Base-by-base conservation (phyloP, 306 rosid species). In the Clitoria ternatea region DNA sequence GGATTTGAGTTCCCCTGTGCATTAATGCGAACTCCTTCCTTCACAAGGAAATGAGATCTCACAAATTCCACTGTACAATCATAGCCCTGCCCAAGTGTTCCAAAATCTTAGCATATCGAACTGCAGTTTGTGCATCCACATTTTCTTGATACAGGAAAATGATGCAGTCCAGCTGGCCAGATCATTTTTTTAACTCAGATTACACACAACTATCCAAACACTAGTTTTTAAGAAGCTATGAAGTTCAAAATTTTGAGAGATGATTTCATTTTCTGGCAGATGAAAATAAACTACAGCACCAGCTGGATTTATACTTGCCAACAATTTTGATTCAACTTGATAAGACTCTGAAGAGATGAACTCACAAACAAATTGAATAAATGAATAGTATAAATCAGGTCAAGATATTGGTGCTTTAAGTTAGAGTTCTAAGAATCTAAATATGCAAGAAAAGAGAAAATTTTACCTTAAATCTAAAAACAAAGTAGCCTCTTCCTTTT, bases 31-130 rank as follows among this genome's bases (percentile, higher is more conserved):
- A 85, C 52, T 71, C 97, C 99, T 78, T 95, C 96, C 84, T 67
- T 91, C 76, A 95, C 96, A 20, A 91, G 99, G 83, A 87, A 95
- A 83, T 95, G 99, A 4, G 99, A 95, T 82, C 97, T 91, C 85
- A 91, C 96, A 80, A 89, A 95, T 30, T 83, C 85, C 79, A 95
- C 92, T 0, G 91, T 69, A 55, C 90, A 89, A 74, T 87, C 29
- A 71, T 95, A 91, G 74, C 86, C 99, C 96, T 94, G 91, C 80
- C 66, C 79, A 78, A 80, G 73, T 40, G 70, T 68, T 81, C 65
- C 77, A 77, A 57, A 77, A 90, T 48, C 60, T 63, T 82, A 79
- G 64, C 64, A 76, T 60, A 61, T 60, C 63, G 66, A 44, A 56
- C 45, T 14, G 61, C 62, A 59, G 19, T 30, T 69, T 33, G 24